Conservation (phyloP, 2,329 filamentous ascomycete species). For the Exophiala xenobiotica region DNA sequence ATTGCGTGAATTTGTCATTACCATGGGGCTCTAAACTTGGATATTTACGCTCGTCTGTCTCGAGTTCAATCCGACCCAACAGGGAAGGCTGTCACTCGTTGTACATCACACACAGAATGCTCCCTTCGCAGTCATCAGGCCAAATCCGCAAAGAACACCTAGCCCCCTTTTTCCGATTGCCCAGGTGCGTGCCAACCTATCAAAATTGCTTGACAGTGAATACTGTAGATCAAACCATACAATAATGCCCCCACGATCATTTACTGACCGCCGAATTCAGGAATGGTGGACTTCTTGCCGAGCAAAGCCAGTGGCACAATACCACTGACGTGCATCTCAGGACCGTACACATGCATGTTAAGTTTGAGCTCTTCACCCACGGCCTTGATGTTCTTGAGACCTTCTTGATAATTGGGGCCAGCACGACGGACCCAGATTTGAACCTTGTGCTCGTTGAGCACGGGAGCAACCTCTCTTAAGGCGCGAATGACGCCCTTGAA, state of each 20-base stretch:
- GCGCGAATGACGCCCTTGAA: constrained; percentile 99
- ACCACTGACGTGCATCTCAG: constrained; percentile 85
- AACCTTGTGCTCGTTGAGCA: constrained; percentile 92
- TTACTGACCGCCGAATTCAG: constrained; percentile 54
- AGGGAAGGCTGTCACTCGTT: background rate
- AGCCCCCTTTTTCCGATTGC: constrained; percentile 17
- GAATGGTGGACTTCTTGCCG: constrained; percentile 60
- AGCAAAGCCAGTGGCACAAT: constrained; percentile 88
- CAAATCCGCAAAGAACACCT: constrained; percentile 18
- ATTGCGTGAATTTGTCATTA: constrained; percentile 9
- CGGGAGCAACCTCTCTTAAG: constrained; percentile 80
- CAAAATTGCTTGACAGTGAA: constrained; percentile 15
- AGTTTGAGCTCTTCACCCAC: constrained; percentile 92
- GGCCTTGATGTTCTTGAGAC: constrained; percentile 99
- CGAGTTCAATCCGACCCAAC: constrained; percentile 9
- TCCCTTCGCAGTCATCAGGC: constrained; percentile 3
- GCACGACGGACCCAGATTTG: constrained; percentile 93
- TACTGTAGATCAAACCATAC: constrained; percentile 22
- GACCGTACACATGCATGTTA: constrained; percentile 87
- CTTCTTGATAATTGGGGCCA: constrained; percentile 98
- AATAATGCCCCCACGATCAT: constrained; percentile 3
- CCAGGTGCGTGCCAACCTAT: constrained; percentile 17
- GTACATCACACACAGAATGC: constrained; percentile 8
- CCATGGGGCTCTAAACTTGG: constrained; percentile 14
- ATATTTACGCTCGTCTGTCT: constrained; percentile 14